These are phyloP conservation scores for Sanghuangporus sanghuang DNA, from an alignment of 1,284 basidiomycete species.

Conservation along the genomic window DNA sequence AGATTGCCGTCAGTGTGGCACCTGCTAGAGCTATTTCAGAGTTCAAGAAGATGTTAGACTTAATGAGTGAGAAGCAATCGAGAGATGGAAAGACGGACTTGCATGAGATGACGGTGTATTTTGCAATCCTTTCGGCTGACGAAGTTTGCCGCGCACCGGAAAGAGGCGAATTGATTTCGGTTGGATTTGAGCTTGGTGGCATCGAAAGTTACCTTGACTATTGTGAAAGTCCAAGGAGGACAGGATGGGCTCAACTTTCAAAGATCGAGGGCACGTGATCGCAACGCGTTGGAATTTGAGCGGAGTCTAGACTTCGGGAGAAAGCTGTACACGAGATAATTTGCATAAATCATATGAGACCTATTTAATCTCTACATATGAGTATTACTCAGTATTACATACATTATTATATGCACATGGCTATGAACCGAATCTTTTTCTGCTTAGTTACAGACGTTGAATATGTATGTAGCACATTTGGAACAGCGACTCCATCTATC, in stretches of 20 bases:
- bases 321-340: no score
- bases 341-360: not conserved
- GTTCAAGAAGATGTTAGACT: slow-evolving; percentile 3
- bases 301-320: not conserved
- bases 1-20: slow-evolving; percentile 48
- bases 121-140: slow-evolving; percentile 40
- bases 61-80: slow-evolving; percentile 25
- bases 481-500: no score
- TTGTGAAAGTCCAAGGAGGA: not conserved
- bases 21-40: slow-evolving; percentile 41
- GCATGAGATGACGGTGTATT: slow-evolving; percentile 62
- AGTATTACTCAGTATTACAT: no score
- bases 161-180: not conserved
- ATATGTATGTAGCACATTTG: no score
- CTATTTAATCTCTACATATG: not conserved
- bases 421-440: no score
- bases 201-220: not conserved
- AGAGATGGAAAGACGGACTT: slow-evolving; percentile 51
- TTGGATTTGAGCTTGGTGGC: not conserved
- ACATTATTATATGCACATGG: no score
- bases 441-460: no score
- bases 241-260: not conserved
- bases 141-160: not conserved
- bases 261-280: not conserved
- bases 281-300: not conserved